phyloP scores from a whole-genome alignment of 1,139 yeast genomes.

The Pichia sp. region DNA sequence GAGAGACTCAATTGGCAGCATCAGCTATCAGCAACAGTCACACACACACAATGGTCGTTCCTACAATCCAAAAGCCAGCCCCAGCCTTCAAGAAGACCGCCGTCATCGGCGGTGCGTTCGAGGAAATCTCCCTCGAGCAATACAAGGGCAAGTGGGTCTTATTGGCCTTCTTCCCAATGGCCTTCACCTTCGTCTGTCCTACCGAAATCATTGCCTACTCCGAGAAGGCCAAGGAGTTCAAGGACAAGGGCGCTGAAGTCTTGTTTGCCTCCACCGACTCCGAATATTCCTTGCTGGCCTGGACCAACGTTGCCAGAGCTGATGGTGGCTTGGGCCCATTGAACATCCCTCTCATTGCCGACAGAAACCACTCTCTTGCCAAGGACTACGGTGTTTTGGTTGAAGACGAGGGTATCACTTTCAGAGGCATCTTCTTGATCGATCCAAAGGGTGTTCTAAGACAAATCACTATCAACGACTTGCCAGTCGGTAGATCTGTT shows the following conservation, averaged over 20 bases:
- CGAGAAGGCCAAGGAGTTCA: slow-evolving; percentile 85
- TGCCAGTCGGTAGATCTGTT: slow-evolving; percentile 98
- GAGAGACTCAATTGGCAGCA: not conserved
- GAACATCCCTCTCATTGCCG: slow-evolving; percentile 90
- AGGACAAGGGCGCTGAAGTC: slow-evolving; percentile 81
- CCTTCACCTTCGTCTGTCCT: slow-evolving; percentile 98
- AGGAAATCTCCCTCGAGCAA: slow-evolving; percentile 88
- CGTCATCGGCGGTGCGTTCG: slow-evolving; percentile 91
- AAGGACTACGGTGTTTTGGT: slow-evolving; percentile 95
- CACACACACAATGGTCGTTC: slow-evolving; percentile 53
- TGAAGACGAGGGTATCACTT: slow-evolving; percentile 93
- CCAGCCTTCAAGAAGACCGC: slow-evolving; percentile 96
- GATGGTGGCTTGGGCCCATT: slow-evolving; percentile 98
- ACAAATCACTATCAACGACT: slow-evolving; percentile 96
- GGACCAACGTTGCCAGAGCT: slow-evolving; percentile 95
- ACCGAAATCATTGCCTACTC: slow-evolving; percentile 98
- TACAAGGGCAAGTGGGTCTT: slow-evolving; percentile 98
- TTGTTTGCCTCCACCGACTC: slow-evolving; percentile 97
- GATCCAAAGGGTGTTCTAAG: slow-evolving; percentile 93
- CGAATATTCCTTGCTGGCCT: slow-evolving; percentile 93
- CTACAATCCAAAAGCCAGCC: slow-evolving; percentile 89
- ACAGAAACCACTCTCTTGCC: slow-evolving; percentile 92
- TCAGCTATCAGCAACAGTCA: not conserved
- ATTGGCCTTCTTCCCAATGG: slow-evolving; percentile 95
- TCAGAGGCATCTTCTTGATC: slow-evolving; percentile 96